A percentile compares a stretch with the other conserved stretches of the same genome.
These are phyloP conservation scores for Metschnikowia lunata DNA, from an alignment of 805 yeast genomes.

Conservation along the genomic window DNA sequence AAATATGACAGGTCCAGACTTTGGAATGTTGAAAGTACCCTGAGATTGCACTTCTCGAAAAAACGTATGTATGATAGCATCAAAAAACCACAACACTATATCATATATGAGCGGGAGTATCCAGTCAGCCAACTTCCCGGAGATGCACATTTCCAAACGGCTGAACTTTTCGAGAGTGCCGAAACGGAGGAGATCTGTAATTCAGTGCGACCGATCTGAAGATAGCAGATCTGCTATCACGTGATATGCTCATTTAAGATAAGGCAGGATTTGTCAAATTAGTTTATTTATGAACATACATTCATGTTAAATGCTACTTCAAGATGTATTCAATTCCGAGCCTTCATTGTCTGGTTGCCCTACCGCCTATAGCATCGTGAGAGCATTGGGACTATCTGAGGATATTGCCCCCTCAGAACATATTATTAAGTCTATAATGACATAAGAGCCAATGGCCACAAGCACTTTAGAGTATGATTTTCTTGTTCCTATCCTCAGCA, in stretches of 20 bases:
- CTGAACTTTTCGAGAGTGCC: not conserved
- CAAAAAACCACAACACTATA: slow-evolving; percentile 30
- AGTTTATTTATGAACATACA: not conserved
- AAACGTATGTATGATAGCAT: slow-evolving; percentile 34
- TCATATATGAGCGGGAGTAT: slow-evolving; percentile 21
- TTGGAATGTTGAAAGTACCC: slow-evolving; percentile 38
- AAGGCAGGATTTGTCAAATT: not conserved
- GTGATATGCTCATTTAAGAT: not conserved
- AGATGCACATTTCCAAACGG: not conserved
- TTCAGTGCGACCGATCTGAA: not conserved
- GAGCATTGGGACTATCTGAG: no score
- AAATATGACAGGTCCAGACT: slow-evolving; percentile 33
- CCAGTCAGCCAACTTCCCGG: not conserved
- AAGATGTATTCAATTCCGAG: no score
- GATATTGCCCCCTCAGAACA: no score
- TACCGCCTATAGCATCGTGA: no score
- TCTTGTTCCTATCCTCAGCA: no score
- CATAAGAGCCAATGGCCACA: no score
- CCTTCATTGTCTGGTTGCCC: no score
- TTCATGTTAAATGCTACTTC: not conserved
- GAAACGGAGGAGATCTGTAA: not conserved
- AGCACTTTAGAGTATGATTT: no score
- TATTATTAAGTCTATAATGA: no score
- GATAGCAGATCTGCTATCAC: no score
- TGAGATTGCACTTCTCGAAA: slow-evolving; percentile 37